phyloP scores from a whole-genome alignment of 495 filamentous ascomycete genomes.

The Aspergillus nidulans region DNA sequence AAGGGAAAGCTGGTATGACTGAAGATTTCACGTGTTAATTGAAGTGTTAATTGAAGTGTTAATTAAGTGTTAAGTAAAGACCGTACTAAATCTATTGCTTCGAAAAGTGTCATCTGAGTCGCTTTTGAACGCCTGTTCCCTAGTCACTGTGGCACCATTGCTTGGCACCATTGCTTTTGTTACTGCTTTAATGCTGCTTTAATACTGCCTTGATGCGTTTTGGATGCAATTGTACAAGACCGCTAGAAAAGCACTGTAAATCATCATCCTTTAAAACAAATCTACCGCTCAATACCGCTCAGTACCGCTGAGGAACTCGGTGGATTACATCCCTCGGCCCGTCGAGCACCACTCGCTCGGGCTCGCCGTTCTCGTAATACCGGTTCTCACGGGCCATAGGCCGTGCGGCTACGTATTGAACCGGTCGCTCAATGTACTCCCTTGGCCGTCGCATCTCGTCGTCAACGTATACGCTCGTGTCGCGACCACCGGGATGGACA shows the following conservation, averaged over 20 bases:
- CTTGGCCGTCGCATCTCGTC: conserved; percentile 31
- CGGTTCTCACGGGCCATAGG: conserved; percentile 30
- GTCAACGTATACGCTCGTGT: conserved; percentile 39
- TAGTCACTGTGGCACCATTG: background rate
- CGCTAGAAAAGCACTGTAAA: background rate
- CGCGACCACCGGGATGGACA: conserved; percentile 43
- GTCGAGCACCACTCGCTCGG: conserved; percentile 28
- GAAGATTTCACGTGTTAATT: background rate
- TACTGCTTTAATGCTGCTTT: no score
- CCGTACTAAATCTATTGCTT: background rate
- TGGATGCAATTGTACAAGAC: background rate
- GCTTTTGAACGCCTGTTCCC: background rate
- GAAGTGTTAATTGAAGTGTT: no score
- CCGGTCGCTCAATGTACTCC: conserved; percentile 43
- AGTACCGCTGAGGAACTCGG: conserved; percentile 29
- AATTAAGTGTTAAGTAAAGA: no score
- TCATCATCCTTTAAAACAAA: background rate
- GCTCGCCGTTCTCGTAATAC: conserved; percentile 36
- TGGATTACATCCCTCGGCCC: conserved; percentile 26
- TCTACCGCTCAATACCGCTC: conserved; percentile 6
- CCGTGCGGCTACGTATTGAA: conserved; percentile 26
- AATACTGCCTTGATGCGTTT: no score
- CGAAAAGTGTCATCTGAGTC: background rate
- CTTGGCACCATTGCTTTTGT: no score
- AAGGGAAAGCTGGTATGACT: background rate